These are phyloP conservation scores for Guyanaporus albipodus DNA, from an alignment of 768 basidiomycete species.

Conservation along the genomic window DNA sequence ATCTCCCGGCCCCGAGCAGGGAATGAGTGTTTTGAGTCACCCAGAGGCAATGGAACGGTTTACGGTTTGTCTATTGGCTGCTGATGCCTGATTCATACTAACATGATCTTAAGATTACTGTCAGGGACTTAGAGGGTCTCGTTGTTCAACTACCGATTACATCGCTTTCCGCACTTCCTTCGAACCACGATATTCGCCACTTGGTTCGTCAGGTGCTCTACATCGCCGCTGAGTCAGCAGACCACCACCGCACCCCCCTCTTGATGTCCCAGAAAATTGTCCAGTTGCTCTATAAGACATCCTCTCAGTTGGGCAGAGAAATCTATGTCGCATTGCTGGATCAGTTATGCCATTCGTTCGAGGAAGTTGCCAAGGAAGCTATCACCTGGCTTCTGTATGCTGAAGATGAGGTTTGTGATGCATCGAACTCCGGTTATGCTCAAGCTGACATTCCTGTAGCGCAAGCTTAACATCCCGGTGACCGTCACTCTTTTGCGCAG, in stretches of 20 bases:
- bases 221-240: constrained; percentile 74
- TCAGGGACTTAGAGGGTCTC: constrained; percentile 74
- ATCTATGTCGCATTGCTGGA: constrained; percentile 89
- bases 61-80: constrained; percentile 42
- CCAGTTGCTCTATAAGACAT: constrained; percentile 88
- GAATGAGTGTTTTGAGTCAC: constrained; percentile 51
- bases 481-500: constrained; percentile 85
- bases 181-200: constrained; percentile 82
- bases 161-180: constrained; percentile 65
- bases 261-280: constrained; percentile 96
- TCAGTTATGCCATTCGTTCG: constrained; percentile 82
- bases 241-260: constrained; percentile 82
- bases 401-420: constrained; percentile 78
- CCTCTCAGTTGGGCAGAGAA: constrained; percentile 82
- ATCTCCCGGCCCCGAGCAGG: constrained; percentile 61
- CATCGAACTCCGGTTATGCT: background rate
- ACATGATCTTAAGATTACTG: constrained; percentile 18
- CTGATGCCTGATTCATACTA: background rate
- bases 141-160: constrained; percentile 71
- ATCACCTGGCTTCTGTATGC: constrained; percentile 95
- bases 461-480: constrained; percentile 94
- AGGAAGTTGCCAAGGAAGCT: constrained; percentile 94
- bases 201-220: constrained; percentile 79
- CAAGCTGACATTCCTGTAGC: constrained; percentile 42
- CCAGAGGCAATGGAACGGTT: constrained; percentile 91